Evolutionary conservation across 179 eudicot genomes (phyloP), one percentile per base, ranked within the genome.

Genomic region (Gypsophila paniculata): DNA sequence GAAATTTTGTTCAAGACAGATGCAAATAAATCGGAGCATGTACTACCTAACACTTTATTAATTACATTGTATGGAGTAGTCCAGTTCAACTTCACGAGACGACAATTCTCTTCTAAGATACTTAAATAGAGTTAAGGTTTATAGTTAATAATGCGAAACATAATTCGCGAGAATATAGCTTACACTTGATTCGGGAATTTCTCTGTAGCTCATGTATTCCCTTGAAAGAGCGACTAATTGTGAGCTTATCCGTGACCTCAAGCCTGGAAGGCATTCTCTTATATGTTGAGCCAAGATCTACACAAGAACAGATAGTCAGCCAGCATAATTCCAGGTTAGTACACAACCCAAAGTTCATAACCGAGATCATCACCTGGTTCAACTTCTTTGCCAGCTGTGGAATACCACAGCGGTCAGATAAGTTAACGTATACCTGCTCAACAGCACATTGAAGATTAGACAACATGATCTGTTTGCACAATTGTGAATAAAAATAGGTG

Each of bases 201-300:
- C 96, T 75, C 99, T 94, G 78, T 90, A 95, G 87, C 97, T 89
- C 67, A 96, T 89, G 75, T 87, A 90, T 84, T 95, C 99, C 85
- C 88, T 92, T 51, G 99, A 88, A 70, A 92, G 93, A 64, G 96
- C 75, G 19, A 89, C 88, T 69, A 95, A 76, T 48, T 84, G 85
- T 61, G 88, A 74, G 68, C 88, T 95, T 79, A 95, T 88, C 79
- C 95, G 91, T 60, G 97, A 77, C 78, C 86, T 95, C 84, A 95
- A 58, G 59, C 85, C 93, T 9, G 96, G 99, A 72, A 95, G 96
- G 64, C 90, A 52, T 69, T 89, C 82, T 79, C 89, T 90, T 76
- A 95, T 95, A 77, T 92, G 99, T 77, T 87, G 96, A 55, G 89
- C 93, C 75, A 95, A 82, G 76, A 95, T 83, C 99, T 95, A 87